These are phyloP conservation scores for Candida cerambycidarum DNA, from an alignment of 805 yeast genomes.

Conservation along the genomic window DNA sequence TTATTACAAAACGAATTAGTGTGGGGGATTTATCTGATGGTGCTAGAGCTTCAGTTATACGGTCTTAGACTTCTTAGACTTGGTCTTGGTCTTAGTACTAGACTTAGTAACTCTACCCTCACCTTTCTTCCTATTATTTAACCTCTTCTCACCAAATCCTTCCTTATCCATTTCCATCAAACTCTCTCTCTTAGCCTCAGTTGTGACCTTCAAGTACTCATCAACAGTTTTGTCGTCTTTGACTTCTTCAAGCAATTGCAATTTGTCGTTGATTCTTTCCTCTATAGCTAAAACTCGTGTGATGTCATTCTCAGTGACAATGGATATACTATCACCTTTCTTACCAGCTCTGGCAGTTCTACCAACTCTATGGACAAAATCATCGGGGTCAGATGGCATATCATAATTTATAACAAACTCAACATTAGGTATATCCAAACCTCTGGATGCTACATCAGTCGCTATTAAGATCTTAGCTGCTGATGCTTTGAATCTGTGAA, in stretches of 20 bases:
- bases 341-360: constrained; percentile 99
- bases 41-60: too few relatives aligned
- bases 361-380: constrained; percentile 95
- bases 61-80: too few relatives aligned
- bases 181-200: constrained; percentile 87
- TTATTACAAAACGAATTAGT: too few relatives aligned
- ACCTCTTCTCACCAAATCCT: constrained; percentile 74
- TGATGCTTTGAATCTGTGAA: constrained; percentile 90
- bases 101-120: too few relatives aligned
- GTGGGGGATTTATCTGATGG: too few relatives aligned
- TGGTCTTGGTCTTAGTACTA: not conserved
- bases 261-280: constrained; percentile 73
- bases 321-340: constrained; percentile 75
- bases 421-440: constrained; percentile 93
- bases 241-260: constrained; percentile 71
- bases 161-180: constrained; percentile 92
- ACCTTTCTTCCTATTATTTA: constrained; percentile 45
- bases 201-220: constrained; percentile 64
- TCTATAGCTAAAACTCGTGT: constrained; percentile 82
- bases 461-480: constrained; percentile 93
- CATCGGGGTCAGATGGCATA: constrained; percentile 94
- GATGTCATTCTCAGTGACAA: constrained; percentile 85
- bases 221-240: constrained; percentile 78
- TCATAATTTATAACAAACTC: constrained; percentile 89
- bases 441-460: constrained; percentile 97